Conservation (phyloP, 2,329 filamentous ascomycete species). For the Golovinomyces cichoracearum region DNA sequence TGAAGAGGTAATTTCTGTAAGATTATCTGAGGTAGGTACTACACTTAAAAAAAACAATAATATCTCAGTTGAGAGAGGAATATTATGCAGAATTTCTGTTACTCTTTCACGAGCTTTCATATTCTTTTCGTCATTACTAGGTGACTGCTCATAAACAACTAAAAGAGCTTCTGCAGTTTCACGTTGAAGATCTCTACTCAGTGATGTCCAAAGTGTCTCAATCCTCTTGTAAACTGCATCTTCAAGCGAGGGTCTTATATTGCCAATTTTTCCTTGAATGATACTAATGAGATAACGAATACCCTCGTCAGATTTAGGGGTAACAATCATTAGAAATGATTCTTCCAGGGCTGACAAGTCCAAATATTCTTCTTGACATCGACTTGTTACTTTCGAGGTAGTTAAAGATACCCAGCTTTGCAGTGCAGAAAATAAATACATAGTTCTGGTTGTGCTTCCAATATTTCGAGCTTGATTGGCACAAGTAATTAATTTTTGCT, state of each 20-base stretch:
- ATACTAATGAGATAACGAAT: constrained; percentile 26
- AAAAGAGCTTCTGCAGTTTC: constrained; percentile 36
- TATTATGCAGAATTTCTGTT: constrained; percentile 43
- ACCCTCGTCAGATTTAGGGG: constrained; percentile 31
- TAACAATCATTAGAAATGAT: constrained; percentile 25
- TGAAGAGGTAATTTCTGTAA: constrained; percentile 44
- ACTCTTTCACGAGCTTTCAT: constrained; percentile 29
- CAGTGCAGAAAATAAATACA: constrained; percentile 50
- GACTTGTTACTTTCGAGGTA: constrained; percentile 23
- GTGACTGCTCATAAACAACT: constrained; percentile 25
- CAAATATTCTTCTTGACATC: constrained; percentile 24
- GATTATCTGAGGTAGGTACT: constrained; percentile 45
- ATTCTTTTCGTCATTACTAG: constrained; percentile 11
- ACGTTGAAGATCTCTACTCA: constrained; percentile 37
- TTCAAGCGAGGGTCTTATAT: constrained; percentile 27
- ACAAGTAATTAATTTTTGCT: constrained; percentile 42
- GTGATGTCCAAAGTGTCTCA: constrained; percentile 41
- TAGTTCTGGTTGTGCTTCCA: constrained; percentile 40
- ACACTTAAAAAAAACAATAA: constrained; percentile 47
- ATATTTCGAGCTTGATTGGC: constrained; percentile 50
- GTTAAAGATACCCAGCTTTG: constrained; percentile 37
- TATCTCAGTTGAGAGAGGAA: constrained; percentile 48
- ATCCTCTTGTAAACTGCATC: constrained; percentile 42
- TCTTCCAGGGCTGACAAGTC: constrained; percentile 23
- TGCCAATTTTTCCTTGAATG: constrained; percentile 20